Conservation (phyloP, 2,329 filamentous ascomycete species). For the Trichoderma asperellum region DNA sequence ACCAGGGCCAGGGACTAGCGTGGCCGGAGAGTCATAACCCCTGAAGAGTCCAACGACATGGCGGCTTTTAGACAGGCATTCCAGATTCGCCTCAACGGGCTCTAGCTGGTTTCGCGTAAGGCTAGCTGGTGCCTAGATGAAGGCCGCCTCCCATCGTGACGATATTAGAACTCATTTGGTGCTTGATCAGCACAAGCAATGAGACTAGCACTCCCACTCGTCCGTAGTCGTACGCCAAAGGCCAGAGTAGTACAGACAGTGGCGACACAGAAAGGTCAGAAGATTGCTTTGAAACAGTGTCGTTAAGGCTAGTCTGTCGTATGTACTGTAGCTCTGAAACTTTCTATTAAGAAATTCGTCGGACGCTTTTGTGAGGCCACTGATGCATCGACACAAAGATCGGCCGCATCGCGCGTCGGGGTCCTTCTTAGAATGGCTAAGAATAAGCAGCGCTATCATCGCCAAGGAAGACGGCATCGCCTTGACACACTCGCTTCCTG, state of each 20-base stretch:
- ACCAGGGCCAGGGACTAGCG: constrained; percentile 2
- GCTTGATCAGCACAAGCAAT: constrained; percentile 19
- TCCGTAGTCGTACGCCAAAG: not conserved
- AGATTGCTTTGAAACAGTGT: not conserved
- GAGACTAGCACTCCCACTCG: not conserved
- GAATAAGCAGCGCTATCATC: not conserved
- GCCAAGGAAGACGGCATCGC: not conserved
- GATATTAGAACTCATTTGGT: constrained; percentile 16
- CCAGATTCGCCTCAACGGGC: constrained; percentile 8
- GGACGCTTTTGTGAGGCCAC: not conserved
- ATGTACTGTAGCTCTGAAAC: not conserved
- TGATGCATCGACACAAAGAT: not conserved
- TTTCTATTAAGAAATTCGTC: not conserved
- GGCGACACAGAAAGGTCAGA: not conserved
- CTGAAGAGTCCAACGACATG: constrained; percentile 8
- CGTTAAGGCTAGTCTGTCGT: not conserved
- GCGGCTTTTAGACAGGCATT: constrained; percentile 8
- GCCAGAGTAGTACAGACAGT: not conserved
- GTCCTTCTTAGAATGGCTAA: not conserved
- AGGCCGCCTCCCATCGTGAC: constrained; percentile 8
- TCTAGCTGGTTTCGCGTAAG: constrained; percentile 19
- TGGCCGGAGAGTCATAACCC: constrained; percentile 22
- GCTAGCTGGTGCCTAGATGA: constrained; percentile 21
- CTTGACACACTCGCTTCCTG: not conserved
- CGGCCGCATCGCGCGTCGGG: constrained; percentile 8